phyloP scores from a whole-genome alignment of 2,329 filamentous ascomycete species.

The Tolypocladium guangdongense region DNA sequence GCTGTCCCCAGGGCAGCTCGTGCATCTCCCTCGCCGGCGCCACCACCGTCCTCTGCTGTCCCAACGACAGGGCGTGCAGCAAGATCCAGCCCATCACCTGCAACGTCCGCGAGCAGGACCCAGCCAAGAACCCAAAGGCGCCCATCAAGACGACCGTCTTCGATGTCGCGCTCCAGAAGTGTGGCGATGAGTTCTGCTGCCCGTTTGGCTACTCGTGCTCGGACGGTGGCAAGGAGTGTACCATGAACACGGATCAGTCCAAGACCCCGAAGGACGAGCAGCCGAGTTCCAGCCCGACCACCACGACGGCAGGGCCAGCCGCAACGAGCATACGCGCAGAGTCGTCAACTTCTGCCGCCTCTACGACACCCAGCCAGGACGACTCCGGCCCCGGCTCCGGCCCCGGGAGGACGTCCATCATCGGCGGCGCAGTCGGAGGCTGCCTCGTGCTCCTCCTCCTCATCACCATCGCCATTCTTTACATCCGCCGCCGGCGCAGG shows the following conservation, averaged over 20 bases:
- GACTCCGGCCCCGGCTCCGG: conserved; percentile 8
- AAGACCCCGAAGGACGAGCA: conserved; percentile 20
- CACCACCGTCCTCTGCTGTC: conserved; percentile 63
- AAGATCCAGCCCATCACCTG: conserved; percentile 54
- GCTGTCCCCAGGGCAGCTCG: conserved; percentile 42
- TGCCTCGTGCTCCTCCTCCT: conserved; percentile 29
- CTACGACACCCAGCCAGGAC: conserved; percentile 5
- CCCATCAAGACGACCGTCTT: conserved; percentile 57
- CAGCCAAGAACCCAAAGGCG: conserved; percentile 41
- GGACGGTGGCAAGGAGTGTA: conserved; percentile 33
- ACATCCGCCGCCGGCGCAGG: conserved; percentile 20
- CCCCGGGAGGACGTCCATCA: conserved; percentile 25
- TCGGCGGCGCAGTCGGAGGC: conserved; percentile 37
- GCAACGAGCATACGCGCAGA: conserved; percentile 13
- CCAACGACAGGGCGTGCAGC: conserved; percentile 43
- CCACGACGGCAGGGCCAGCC: conserved; percentile 10
- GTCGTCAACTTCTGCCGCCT: conserved; percentile 7
- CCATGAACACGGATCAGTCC: conserved; percentile 39
- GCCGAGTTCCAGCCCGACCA: conserved; percentile 5
- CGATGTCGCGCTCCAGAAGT: conserved; percentile 41
- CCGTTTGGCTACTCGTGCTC: conserved; percentile 62
- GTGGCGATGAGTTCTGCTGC: conserved; percentile 51
- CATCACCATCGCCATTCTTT: conserved; percentile 28
- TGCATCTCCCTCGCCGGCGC: conserved; percentile 53
- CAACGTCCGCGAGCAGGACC: conserved; percentile 50